Conservation (phyloP, 176 grass and related monocot genomes). For the Calamus simplicifolius region DNA sequence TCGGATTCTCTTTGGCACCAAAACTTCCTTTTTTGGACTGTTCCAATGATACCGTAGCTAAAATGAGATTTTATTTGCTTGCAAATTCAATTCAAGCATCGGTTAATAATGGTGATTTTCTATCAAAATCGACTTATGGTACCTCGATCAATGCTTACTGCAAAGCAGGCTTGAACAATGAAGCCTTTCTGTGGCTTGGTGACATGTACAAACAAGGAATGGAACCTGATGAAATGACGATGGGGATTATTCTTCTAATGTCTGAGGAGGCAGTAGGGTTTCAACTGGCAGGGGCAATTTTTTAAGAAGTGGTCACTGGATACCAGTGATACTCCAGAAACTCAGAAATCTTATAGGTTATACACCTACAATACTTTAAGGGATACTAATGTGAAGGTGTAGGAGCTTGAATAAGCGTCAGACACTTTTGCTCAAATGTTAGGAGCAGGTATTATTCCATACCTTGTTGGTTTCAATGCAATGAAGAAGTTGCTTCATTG, state of each 20-base stretch:
- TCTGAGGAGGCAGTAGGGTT: conserved; percentile 61
- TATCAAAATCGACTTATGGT: conserved; percentile 43
- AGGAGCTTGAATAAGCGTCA: conserved; percentile 60
- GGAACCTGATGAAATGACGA: conserved; percentile 59
- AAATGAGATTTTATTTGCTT: conserved; percentile 7
- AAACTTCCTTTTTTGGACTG: background rate
- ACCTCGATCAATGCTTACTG: conserved; percentile 62
- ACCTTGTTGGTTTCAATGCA: conserved; percentile 67
- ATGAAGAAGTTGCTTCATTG: conserved; percentile 54
- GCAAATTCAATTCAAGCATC: conserved; percentile 10
- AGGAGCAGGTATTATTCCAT: conserved; percentile 48
- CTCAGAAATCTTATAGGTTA: conserved; percentile 29
- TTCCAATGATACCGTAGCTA: conserved; percentile 14
- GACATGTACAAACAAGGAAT: conserved; percentile 77
- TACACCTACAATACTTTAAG: conserved; percentile 81
- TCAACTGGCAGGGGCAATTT: conserved; percentile 39
- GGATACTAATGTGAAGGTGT: conserved; percentile 63
- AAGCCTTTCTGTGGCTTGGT: conserved; percentile 50
- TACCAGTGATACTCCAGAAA: conserved; percentile 11
- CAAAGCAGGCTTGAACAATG: conserved; percentile 34
- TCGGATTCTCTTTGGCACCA: background rate
- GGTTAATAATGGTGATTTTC: conserved; percentile 2
- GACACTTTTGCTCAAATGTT: conserved; percentile 57
- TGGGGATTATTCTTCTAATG: conserved; percentile 53
- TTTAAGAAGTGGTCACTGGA: conserved; percentile 45